phyloP scores from a whole-genome alignment of 2,329 filamentous ascomycete species.

The Tolypocladium ovalisporum region DNA sequence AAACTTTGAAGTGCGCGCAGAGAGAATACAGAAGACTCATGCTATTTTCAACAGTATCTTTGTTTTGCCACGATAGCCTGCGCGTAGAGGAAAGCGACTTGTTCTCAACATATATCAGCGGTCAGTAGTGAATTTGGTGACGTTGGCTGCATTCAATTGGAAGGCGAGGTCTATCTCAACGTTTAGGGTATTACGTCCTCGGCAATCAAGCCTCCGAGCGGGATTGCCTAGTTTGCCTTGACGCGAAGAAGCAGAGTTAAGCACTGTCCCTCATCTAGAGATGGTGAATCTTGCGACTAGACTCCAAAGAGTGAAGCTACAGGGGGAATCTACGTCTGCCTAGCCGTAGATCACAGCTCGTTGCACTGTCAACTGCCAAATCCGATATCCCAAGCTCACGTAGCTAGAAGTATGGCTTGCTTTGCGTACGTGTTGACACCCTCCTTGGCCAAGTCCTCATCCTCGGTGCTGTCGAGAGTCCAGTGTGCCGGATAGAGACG shows the following conservation, averaged over 20 bases:
- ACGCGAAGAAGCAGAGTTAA: too few species aligned
- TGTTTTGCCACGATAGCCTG: too few species aligned
- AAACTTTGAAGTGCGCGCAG: not conserved
- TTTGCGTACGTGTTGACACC: slow-evolving; percentile 9
- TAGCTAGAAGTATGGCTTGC: slow-evolving; percentile 5
- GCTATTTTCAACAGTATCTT: not conserved
- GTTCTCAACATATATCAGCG: not conserved
- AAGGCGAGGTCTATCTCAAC: too few species aligned
- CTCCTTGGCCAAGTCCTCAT: slow-evolving; percentile 11
- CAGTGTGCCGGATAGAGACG: slow-evolving; percentile 4
- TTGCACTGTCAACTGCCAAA: not conserved
- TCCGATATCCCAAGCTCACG: not conserved
- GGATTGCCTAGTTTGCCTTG: too few species aligned
- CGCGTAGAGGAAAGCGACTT: not conserved
- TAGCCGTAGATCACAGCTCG: too few species aligned
- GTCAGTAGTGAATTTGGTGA: not conserved
- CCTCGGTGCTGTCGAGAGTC: slow-evolving; percentile 8
- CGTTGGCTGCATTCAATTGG: not conserved
- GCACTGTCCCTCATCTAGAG: too few species aligned
- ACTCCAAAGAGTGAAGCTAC: too few species aligned
- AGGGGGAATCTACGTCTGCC: too few species aligned
- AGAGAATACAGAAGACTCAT: too few species aligned
- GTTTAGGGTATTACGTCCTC: too few species aligned
- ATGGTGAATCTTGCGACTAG: too few species aligned
- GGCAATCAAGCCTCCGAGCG: too few species aligned